These are phyloP conservation scores for Phyllosticta ampelicida DNA, from an alignment of 2,329 filamentous ascomycete genomes.

Conservation along the genomic window DNA sequence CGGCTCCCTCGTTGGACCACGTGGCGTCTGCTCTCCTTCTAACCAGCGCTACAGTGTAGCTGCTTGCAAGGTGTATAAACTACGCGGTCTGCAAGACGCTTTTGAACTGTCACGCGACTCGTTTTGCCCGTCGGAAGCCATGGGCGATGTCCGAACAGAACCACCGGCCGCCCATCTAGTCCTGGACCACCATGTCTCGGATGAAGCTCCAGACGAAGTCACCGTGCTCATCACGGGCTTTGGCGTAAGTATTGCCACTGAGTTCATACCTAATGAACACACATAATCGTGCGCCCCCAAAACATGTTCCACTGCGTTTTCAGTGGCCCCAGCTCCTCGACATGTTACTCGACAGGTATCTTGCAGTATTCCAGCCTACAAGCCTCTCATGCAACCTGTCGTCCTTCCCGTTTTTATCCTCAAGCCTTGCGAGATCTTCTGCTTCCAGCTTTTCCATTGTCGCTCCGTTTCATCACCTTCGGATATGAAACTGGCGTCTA, in stretches of 20 bases:
- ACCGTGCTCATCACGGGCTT: constrained; percentile 39
- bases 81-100: background rate
- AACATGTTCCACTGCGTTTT: constrained; percentile 2
- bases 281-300: background rate
- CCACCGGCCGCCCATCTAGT: background rate
- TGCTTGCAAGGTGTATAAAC: background rate
- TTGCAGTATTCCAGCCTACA: background rate
- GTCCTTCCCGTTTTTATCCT: background rate
- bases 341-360: background rate
- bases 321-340: background rate
- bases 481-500: background rate
- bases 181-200: background rate
- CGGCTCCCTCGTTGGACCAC: background rate
- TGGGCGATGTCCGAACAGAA: constrained; percentile 6
- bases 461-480: background rate
- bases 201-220: constrained; percentile 12
- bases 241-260: constrained; percentile 23
- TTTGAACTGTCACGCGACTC: background rate
- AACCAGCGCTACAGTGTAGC: background rate
- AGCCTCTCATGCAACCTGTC: background rate
- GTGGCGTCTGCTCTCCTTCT: background rate
- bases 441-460: background rate
- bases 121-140: background rate
- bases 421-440: background rate
- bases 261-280: background rate